These are phyloP conservation scores for Hypericum perforatum DNA, from an alignment of 345 rosid species.

Conservation along the genomic window DNA sequence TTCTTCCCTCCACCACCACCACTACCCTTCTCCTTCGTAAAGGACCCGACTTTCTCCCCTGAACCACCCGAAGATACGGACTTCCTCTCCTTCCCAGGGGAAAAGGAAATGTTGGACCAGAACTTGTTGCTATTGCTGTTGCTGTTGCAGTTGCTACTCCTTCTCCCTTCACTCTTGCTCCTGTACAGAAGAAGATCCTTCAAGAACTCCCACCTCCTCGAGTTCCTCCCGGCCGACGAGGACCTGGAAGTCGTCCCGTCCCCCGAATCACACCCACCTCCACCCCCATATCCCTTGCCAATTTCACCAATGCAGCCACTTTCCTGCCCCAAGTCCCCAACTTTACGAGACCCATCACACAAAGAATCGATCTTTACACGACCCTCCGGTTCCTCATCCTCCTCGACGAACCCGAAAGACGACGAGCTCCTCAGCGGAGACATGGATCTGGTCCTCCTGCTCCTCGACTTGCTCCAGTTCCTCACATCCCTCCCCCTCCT, in stretches of 20 bases:
- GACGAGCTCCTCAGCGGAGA: neutral
- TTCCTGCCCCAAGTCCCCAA: too few relatives aligned
- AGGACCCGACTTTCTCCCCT: neutral
- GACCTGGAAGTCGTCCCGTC: conserved; percentile 79
- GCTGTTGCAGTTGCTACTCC: conserved; percentile 12
- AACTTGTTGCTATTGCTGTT: conserved; percentile 35
- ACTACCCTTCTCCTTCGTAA: neutral
- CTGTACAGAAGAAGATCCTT: conserved; percentile 65
- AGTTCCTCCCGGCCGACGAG: conserved; percentile 84
- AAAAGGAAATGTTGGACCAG: conserved; percentile 37
- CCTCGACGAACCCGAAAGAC: neutral
- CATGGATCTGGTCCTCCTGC: conserved; percentile 1
- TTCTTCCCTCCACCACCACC: conserved; percentile 15
- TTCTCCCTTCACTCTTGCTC: conserved; percentile 90
- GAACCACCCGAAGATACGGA: neutral
- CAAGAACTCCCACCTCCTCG: conserved; percentile 82
- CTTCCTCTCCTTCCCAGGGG: conserved; percentile 59
- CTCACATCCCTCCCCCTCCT: neutral
- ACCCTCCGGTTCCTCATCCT: neutral
- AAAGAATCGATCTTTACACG: too few relatives aligned
- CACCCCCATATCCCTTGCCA: too few relatives aligned
- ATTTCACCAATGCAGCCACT: too few relatives aligned
- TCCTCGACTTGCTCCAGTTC: conserved; percentile 36
- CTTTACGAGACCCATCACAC: too few relatives aligned
- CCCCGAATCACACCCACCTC: conserved; percentile 31